These are phyloP conservation scores for Cladophialophora yegresii DNA, from an alignment of 2,329 filamentous ascomycete genomes.

Conservation along the genomic window DNA sequence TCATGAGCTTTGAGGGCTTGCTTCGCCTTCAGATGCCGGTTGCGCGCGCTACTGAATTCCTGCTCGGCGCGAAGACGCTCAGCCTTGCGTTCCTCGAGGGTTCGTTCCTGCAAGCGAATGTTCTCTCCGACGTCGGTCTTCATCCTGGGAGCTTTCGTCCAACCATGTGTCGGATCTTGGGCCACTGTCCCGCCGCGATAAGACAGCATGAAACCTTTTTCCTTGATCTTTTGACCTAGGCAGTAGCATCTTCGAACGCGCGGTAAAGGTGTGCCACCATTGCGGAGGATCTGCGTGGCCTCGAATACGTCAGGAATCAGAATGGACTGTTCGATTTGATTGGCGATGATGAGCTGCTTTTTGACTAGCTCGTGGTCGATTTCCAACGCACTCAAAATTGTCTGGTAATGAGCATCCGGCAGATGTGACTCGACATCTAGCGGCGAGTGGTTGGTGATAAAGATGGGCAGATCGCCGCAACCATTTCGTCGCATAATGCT, in stretches of 20 bases:
- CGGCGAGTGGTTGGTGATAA: constrained; percentile 61
- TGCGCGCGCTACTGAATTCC: constrained; percentile 52
- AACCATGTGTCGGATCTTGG: constrained; percentile 57
- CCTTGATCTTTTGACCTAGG: constrained; percentile 65
- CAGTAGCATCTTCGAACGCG: constrained; percentile 71
- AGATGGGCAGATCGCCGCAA: constrained; percentile 58
- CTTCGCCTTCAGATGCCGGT: constrained; percentile 54
- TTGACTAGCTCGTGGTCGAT: constrained; percentile 78
- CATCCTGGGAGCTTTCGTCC: constrained; percentile 67
- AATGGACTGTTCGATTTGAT: constrained; percentile 79
- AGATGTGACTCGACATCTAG: constrained; percentile 69
- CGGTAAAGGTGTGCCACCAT: constrained; percentile 48
- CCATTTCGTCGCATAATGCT: constrained; percentile 61
- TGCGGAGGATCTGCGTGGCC: constrained; percentile 69
- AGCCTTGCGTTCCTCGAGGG: constrained; percentile 55
- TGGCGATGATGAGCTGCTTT: constrained; percentile 79
- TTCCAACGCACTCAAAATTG: constrained; percentile 74
- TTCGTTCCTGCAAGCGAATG: constrained; percentile 56
- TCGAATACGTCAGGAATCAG: constrained; percentile 69
- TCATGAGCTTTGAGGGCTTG: constrained; percentile 55
- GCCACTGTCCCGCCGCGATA: constrained; percentile 53
- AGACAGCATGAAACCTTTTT: constrained; percentile 62
- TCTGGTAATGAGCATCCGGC: constrained; percentile 71
- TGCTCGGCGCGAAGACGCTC: constrained; percentile 58
- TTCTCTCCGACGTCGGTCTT: constrained; percentile 72